These are phyloP conservation scores for Volvox carteri DNA, from an alignment of 163 green algal species.

Conservation along the genomic window DNA sequence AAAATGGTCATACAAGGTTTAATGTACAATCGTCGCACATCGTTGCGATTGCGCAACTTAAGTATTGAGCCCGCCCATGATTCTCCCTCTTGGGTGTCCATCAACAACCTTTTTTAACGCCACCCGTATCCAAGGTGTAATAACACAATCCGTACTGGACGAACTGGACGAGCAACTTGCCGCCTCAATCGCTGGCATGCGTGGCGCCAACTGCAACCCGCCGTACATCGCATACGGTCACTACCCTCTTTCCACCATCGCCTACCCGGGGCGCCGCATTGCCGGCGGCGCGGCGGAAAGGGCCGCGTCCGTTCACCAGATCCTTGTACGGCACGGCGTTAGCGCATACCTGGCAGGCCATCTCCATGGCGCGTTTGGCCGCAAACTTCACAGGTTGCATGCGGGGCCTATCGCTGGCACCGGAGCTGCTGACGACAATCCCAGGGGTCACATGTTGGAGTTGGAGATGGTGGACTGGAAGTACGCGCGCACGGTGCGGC, in stretches of 20 bases:
- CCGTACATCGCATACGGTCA: constrained; percentile 80
- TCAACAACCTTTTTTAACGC: no score
- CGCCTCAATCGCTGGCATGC: not conserved
- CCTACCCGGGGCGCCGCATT: not conserved
- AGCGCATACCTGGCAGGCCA: constrained; percentile 79
- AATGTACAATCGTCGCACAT: no score
- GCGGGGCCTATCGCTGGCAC: not conserved
- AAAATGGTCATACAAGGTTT: no score
- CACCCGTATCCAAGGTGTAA: no score
- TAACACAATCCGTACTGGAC: constrained; percentile 43
- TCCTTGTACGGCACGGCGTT: constrained; percentile 66
- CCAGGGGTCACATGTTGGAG: constrained; percentile 66
- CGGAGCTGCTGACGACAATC: not conserved
- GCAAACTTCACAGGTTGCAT: constrained; percentile 77
- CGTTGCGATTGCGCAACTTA: no score
- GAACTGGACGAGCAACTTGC: constrained; percentile 60
- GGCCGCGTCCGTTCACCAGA: constrained; percentile 40
- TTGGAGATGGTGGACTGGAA: constrained; percentile 83
- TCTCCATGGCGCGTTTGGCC: constrained; percentile 83
- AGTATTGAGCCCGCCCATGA: no score
- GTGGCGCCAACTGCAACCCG: constrained; percentile 32
- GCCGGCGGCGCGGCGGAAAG: not conserved
- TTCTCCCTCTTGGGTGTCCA: no score
- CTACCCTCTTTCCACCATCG: constrained; percentile 76
- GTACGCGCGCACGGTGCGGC: constrained; percentile 20